Conservation (phyloP, 2,329 filamentous ascomycete genomes). For the Penicillium sclerotigenum region DNA sequence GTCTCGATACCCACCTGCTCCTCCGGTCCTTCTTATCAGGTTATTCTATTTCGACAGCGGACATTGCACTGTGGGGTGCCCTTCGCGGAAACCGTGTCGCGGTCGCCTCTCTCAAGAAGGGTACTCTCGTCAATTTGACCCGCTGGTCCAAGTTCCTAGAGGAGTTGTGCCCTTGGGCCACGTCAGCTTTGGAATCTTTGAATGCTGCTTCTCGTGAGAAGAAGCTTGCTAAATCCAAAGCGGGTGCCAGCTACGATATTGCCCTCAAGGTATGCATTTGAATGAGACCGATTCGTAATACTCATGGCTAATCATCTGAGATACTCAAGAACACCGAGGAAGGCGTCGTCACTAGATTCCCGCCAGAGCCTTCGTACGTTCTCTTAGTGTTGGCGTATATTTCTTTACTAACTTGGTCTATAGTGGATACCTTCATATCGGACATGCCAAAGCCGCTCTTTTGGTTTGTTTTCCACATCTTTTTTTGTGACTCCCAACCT, state of each 20-base stretch:
- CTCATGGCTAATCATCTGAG: not conserved
- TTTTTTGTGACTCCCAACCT: not conserved
- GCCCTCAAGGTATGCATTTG: slow-evolving; percentile 49
- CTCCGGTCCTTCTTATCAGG: slow-evolving; percentile 82
- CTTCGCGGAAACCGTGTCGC: slow-evolving; percentile 80
- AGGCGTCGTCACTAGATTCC: slow-evolving; percentile 87
- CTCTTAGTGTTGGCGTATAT: not conserved
- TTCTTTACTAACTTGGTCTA: not conserved
- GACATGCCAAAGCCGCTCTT: slow-evolving; percentile 88
- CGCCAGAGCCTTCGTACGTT: slow-evolving; percentile 82
- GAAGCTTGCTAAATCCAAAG: slow-evolving; percentile 66
- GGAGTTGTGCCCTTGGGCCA: slow-evolving; percentile 72
- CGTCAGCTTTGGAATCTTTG: slow-evolving; percentile 65
- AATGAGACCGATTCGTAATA: not conserved
- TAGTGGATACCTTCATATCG: slow-evolving; percentile 83
- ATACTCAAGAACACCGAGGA: slow-evolving; percentile 71
- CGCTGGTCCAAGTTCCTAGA: slow-evolving; percentile 89
- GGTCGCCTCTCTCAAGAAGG: slow-evolving; percentile 74
- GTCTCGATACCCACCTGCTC: slow-evolving; percentile 82
- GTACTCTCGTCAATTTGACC: slow-evolving; percentile 69
- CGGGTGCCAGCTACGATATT: slow-evolving; percentile 85
- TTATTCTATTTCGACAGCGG: slow-evolving; percentile 71
- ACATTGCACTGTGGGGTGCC: slow-evolving; percentile 78
- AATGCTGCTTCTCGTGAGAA: slow-evolving; percentile 68
- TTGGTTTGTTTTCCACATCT: slow-evolving; percentile 42